phyloP scores from a whole-genome alignment of 345 rosid species.

The Acer saccharum region DNA sequence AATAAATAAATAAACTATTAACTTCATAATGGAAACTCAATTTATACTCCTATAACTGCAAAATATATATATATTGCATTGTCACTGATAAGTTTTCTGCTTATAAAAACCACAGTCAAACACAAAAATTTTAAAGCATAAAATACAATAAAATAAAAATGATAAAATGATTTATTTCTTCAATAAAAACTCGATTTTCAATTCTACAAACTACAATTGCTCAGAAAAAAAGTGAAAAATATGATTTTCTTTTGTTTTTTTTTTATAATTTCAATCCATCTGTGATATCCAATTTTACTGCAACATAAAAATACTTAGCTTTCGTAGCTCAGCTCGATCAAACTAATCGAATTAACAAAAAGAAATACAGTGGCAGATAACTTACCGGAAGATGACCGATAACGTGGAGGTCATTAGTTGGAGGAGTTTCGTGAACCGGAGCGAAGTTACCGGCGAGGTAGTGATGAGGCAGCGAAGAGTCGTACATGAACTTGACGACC shows the following conservation, averaged over 20 bases:
- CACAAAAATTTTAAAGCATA: no score
- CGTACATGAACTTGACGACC: constrained; percentile 72
- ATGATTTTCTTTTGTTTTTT: no score
- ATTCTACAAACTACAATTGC: not conserved
- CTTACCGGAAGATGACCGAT: constrained; percentile 83
- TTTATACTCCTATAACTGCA: no score
- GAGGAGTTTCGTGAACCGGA: constrained; percentile 78
- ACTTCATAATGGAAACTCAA: no score
- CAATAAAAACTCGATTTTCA: not conserved
- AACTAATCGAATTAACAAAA: not conserved
- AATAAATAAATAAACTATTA: no score
- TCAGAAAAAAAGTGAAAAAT: no score
- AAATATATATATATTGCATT: no score
- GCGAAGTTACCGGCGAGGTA: constrained; percentile 92
- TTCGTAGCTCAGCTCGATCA: not conserved
- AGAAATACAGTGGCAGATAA: not conserved
- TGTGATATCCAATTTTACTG: not conserved
- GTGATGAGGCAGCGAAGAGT: constrained; percentile 74
- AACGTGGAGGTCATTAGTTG: constrained; percentile 68
- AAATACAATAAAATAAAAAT: no score
- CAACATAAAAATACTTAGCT: not conserved
- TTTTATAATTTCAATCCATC: no score
- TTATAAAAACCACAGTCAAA: no score
- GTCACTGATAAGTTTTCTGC: not conserved
- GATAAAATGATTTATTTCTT: not conserved